A percentile compares a stretch with the other conserved stretches of the same genome.
Conservation (phyloP, 768 basidiomycete genomes). For the Hygrophoropsis aurantiaca region DNA sequence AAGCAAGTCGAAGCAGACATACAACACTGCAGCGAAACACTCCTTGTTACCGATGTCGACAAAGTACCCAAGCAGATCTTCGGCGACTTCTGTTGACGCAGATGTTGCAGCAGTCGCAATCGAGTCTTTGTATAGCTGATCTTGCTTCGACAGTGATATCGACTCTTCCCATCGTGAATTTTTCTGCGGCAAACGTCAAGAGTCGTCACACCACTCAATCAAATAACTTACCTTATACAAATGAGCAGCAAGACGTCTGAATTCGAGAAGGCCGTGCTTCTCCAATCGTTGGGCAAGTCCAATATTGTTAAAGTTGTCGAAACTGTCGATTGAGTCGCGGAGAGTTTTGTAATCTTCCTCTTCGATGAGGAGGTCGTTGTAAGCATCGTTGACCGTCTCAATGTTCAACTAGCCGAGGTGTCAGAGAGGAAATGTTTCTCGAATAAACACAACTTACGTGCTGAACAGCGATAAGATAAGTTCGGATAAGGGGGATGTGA, state of each 20-base stretch:
- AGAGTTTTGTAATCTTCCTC: constrained; percentile 99
- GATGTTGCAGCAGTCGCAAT: constrained; percentile 92
- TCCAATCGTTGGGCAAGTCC: constrained; percentile 83
- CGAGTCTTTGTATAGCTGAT: constrained; percentile 96
- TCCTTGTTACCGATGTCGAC: constrained; percentile 99
- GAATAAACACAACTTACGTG: constrained; percentile 51
- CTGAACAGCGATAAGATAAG: constrained; percentile 97
- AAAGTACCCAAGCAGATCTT: constrained; percentile 94
- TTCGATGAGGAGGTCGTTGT: constrained; percentile 97
- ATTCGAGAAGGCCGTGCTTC: constrained; percentile 89
- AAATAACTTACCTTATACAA: constrained; percentile 76
- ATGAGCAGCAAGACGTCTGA: constrained; percentile 92
- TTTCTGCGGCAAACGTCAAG: constrained; percentile 60
- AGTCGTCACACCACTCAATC: background rate
- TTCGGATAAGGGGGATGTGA: constrained; percentile 92
- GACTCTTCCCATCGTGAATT: constrained; percentile 96
- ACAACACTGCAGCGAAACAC: constrained; percentile 89
- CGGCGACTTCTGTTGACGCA: constrained; percentile 81
- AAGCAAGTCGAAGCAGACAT: constrained; percentile 93
- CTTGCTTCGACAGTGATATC: constrained; percentile 90
- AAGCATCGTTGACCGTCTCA: constrained; percentile 96
- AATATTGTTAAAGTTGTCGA: constrained; percentile 96
- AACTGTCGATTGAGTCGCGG: constrained; percentile 96
- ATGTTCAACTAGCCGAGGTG: constrained; percentile 77
- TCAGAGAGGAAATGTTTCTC: constrained; percentile 1